A percentile compares a stretch with the other conserved stretches of the same genome.
Conservation (phyloP, 176 grass and related monocot genomes). For the Oryza glaberrima region DNA sequence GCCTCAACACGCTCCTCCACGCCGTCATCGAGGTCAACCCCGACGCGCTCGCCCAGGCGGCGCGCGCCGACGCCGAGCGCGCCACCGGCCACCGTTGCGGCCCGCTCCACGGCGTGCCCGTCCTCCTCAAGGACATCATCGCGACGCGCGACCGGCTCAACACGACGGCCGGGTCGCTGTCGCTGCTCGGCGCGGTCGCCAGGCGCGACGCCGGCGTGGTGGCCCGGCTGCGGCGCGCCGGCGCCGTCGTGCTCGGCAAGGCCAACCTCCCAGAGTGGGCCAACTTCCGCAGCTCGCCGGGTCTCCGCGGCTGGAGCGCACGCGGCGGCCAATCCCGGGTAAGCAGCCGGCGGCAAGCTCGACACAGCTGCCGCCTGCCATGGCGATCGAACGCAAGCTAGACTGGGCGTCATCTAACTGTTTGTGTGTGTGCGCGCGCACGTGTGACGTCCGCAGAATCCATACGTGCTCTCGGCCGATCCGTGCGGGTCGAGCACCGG, state of each 20-base stretch:
- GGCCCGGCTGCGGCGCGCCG: constrained; percentile 44
- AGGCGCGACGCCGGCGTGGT: constrained; percentile 61
- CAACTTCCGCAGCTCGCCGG: constrained; percentile 28
- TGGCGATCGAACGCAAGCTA: neutral
- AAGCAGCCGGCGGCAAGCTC: no score
- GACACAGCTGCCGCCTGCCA: no score
- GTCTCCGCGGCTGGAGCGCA: constrained; percentile 49
- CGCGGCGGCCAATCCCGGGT: constrained; percentile 55
- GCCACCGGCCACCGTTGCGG: no score
- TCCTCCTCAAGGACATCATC: no score
- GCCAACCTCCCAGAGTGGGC: constrained; percentile 63
- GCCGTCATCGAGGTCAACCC: constrained; percentile 11
- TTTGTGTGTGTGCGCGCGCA: no score
- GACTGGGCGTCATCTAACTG: neutral
- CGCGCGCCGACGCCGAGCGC: no score
- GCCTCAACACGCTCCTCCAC: constrained; percentile 48
- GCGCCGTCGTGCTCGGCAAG: constrained; percentile 68
- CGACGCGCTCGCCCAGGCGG: no score
- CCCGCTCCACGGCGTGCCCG: no score
- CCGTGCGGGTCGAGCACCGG: constrained; percentile 70
- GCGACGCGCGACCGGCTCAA: constrained; percentile 35
- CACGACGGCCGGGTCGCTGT: constrained; percentile 70
- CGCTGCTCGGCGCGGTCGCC: constrained; percentile 58
- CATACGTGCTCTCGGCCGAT: neutral
- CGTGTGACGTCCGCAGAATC: no score